These are phyloP conservation scores for Clarireedia paspali DNA, from an alignment of 2,329 filamentous ascomycete genomes.

Conservation along the genomic window DNA sequence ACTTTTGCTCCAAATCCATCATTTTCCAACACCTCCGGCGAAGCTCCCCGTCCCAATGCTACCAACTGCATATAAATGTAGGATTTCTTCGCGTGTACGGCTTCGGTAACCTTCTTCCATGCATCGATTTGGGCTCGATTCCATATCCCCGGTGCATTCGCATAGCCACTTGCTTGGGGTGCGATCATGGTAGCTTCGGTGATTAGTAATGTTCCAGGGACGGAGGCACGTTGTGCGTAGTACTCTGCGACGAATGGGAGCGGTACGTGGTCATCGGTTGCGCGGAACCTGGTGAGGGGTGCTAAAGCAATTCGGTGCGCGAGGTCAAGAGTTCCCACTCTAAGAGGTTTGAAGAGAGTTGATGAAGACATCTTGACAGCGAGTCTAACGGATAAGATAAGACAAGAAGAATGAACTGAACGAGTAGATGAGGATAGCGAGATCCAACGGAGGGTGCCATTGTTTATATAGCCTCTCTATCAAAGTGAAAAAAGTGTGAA, in stretches of 20 bases:
- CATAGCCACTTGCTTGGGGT: constrained; percentile 38
- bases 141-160: constrained; percentile 49
- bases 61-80: constrained; percentile 55
- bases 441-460: too few relatives aligned
- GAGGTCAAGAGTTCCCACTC: constrained; percentile 33
- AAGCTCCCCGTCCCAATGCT: constrained; percentile 44
- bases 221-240: constrained; percentile 44
- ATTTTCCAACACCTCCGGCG: constrained; percentile 9
- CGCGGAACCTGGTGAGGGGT: constrained; percentile 48
- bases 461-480: too few relatives aligned
- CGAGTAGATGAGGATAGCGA: too few relatives aligned
- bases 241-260: constrained; percentile 38
- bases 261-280: constrained; percentile 40
- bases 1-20: constrained; percentile 21
- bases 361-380: constrained; percentile 10
- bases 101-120: constrained; percentile 51
- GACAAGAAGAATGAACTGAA: too few relatives aligned
- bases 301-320: constrained; percentile 45
- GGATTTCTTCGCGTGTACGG: constrained; percentile 50
- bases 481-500: too few relatives aligned
- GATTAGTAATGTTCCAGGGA: constrained; percentile 46
- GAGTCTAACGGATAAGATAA: too few relatives aligned
- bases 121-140: constrained; percentile 42
- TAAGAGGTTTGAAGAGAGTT: constrained; percentile 37
- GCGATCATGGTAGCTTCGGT: constrained; percentile 46